A percentile compares a stretch with the other conserved stretches of the same genome.
Conservation (phyloP, 306 rosid species). For the Quercus rubra region DNA sequence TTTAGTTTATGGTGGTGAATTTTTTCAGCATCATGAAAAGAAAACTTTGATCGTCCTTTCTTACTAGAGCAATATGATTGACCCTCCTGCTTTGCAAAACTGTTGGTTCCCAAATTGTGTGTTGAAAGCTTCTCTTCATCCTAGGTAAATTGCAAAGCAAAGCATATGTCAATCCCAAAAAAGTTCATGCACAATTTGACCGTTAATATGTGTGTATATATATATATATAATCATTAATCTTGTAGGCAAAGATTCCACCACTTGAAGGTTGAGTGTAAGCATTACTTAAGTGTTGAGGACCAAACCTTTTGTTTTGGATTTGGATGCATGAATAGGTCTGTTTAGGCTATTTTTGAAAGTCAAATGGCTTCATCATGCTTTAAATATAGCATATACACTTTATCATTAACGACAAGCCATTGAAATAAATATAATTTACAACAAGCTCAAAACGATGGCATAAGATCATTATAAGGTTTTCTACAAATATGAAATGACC, state of each 20-base stretch:
- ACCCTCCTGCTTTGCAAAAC: slow-evolving; percentile 27
- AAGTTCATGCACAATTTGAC: background rate
- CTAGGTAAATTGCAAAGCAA: slow-evolving; percentile 25
- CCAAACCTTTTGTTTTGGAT: background rate
- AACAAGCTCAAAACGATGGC: background rate
- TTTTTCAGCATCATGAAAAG: slow-evolving; percentile 30
- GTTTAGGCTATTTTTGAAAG: no score
- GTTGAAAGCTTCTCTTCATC: slow-evolving; percentile 44
- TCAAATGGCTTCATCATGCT: no score
- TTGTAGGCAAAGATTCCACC: background rate
- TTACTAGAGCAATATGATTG: slow-evolving; percentile 30
- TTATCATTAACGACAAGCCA: background rate
- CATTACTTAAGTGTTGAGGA: background rate
- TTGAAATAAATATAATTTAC: background rate
- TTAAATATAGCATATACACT: background rate
- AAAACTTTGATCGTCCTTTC: slow-evolving; percentile 49
- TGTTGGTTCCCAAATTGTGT: slow-evolving; percentile 17
- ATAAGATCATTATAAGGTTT: background rate
- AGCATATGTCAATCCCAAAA: background rate
- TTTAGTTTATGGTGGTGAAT: slow-evolving; percentile 51
- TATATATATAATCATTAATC: background rate
- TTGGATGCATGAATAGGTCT: background rate
- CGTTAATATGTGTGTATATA: background rate
- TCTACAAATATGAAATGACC: background rate
- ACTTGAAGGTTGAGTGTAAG: background rate